Base-by-base conservation (phyloP, 1,139 yeast genomes). In the Taphrina populina region DNA sequence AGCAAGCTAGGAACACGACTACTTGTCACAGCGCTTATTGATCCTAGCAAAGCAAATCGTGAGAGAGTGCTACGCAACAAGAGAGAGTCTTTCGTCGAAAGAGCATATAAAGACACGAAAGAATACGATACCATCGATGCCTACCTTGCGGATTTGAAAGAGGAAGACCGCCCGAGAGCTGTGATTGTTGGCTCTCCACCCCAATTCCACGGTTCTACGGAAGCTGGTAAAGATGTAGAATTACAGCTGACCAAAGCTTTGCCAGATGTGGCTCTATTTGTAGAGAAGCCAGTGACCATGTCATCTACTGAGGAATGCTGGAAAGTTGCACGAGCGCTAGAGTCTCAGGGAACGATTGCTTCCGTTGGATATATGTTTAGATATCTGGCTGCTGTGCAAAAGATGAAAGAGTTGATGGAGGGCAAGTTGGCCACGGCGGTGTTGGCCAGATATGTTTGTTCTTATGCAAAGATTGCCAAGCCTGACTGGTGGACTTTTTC, bases 361-460 rank as follows among this genome's bases (percentile, higher is more conserved):
- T 63, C 64, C 3, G 64, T 62, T 4, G 64, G 64, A 0, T 62
- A 62, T 55, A 62, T 62, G 64, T 58, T 62, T 58, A 53, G 64
- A 19, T 62, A 62, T 37, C 60, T 62, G 13, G 60, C 61, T 33
- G 64, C 61, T 3, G 64, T 62, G 13, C 62, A 57, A 29, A 60
- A 62, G 57, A 62, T 62, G 29, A 60, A 55, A 52, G 52, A 58
- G n/a, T 59, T 62, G 26, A 57, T 62, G 36, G 59, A 59, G 40
- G 61, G 60, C 33, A 58, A 62, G 26, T 49, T 61, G 17, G 41
- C 55, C n/a, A 58, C 52, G 39, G 60, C 60, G 13, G 55, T 60
- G 23, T 27, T 59, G 5, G 63, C 64, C 13, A 45, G 64, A 24
- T 62, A 62, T 40, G 63, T 53, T 17, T 60, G 61, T 40, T 62